Evolutionary conservation across 257 asterid genomes (phyloP).

Genomic region (Gentiana macrophylla): DNA sequence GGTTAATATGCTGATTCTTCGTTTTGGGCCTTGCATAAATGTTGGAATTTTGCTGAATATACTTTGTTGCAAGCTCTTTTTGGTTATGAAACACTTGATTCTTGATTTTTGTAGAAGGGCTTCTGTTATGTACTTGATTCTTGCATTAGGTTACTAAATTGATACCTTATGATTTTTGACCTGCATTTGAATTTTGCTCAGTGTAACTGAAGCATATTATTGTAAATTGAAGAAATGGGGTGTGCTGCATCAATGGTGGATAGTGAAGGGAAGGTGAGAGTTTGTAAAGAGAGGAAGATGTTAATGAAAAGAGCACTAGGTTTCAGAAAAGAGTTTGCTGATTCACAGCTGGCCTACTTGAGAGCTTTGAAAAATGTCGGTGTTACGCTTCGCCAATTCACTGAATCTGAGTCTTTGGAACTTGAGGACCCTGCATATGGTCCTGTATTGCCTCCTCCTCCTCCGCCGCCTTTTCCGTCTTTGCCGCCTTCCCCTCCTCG

Average conservation of each 20-base stretch:
- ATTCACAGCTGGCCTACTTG: conserved; percentile 59
- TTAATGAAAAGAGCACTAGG: conserved; percentile 52
- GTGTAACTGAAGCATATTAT: background rate
- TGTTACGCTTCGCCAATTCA: conserved; percentile 72
- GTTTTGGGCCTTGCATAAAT: background rate
- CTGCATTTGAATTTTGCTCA: conserved; percentile 1
- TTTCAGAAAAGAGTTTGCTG: conserved; percentile 55
- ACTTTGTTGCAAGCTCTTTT: background rate
- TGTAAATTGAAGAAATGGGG: conserved; percentile 40
- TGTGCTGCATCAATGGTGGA: conserved; percentile 69
- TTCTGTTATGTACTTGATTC: background rate
- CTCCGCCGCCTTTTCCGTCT: conserved; percentile 58
- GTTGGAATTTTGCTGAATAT: background rate
- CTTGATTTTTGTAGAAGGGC: background rate
- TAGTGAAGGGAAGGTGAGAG: conserved; percentile 60
- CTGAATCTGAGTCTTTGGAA: conserved; percentile 72
- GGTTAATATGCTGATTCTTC: background rate
- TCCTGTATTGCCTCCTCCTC: conserved; percentile 51
- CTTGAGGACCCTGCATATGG: conserved; percentile 40
- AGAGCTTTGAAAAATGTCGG: conserved; percentile 77
- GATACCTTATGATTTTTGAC: background rate
- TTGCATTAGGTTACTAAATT: background rate
- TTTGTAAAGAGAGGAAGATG: conserved; percentile 65
- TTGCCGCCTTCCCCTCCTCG: conserved; percentile 86
- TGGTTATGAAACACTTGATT: background rate